Percentiles rank a stretch among this genome's conserved stretches.
Conservation (phyloP, 148 eudicot genomes). For the Spergularia marina region DNA sequence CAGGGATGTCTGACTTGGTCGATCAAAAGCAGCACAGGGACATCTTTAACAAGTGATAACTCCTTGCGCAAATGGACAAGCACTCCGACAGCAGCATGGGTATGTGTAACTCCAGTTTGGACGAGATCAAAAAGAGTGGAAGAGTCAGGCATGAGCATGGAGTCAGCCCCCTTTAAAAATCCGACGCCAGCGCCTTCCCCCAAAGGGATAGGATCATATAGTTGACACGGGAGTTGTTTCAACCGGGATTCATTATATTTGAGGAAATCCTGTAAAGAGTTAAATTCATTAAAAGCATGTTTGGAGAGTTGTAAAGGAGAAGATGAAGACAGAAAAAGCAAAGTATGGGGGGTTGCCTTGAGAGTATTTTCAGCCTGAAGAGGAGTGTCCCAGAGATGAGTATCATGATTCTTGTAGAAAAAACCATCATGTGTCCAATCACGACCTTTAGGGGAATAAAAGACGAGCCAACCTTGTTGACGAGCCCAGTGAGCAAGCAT, state of each 20-base stretch:
- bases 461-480: slow-evolving; percentile 90
- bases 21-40: slow-evolving; percentile 81
- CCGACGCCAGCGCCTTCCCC: slow-evolving; percentile 96
- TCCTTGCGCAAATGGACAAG: slow-evolving; percentile 83
- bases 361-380: slow-evolving; percentile 75
- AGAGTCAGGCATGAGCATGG: slow-evolving; percentile 66
- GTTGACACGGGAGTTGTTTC: slow-evolving; percentile 59
- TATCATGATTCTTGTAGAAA: slow-evolving; percentile 67
- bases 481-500: slow-evolving; percentile 99
- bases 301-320: no score
- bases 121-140: slow-evolving; percentile 72
- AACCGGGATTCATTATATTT: slow-evolving; percentile 59
- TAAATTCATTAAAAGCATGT: no score
- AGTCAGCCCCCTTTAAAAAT: slow-evolving; percentile 68
- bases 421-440: slow-evolving; percentile 93
- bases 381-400: slow-evolving; percentile 96
- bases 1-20: slow-evolving; percentile 89
- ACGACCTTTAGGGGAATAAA: slow-evolving; percentile 75
- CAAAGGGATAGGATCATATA: slow-evolving; percentile 75
- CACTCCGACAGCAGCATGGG: slow-evolving; percentile 92
- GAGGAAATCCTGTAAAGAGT: slow-evolving; percentile 56
- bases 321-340: not conserved
- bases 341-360: slow-evolving; percentile 70
- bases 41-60: slow-evolving; percentile 68
- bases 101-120: slow-evolving; percentile 59